Base-by-base conservation (phyloP, 1,284 basidiomycete genomes). In the Laetiporus sulphureus region DNA sequence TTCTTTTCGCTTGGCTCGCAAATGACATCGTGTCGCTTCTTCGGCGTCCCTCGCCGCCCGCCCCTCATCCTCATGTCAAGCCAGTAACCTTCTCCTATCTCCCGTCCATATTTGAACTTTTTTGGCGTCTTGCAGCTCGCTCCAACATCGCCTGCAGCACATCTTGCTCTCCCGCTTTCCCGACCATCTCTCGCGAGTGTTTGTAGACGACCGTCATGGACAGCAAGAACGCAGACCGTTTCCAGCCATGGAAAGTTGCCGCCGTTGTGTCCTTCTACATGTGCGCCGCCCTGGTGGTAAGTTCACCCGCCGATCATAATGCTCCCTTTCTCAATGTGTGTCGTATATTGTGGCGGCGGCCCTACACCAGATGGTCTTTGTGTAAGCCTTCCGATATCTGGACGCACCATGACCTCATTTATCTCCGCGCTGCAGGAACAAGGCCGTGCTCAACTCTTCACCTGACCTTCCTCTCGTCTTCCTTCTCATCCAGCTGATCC, bases 251-350 rank as follows among this genome's bases (percentile, higher is more conserved):
- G 44, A 68, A 80, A 58, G 78, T 88, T 39, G 76, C 79, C 11
- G 73, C 62, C n/a, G 84, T 87, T 25, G 83, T 88, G 46, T 54
- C 68, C 7, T 89, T 88, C 61, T 88, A 87, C 68, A 86, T 88
- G 83, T 59, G 62, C 18, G 74, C 83, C 4, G 83, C 84, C 2
- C 65, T 89, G 7, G 73, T 84, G 37, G 81, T 85, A 59, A 59
- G 79, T 70, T 27, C 23, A 21, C 12, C 19, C 22, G 30, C 6
- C 3, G 3, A 31, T 23, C 13, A 37, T 36, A 21, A 32, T 16
- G 13, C 41, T 20, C 43, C 39, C 34, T 44, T 31, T 10, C 32
- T 24, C 25, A 33, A 5, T 35, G 39, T 19, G 25, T 33, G 27
- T 21, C 24, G 10, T 43, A 20, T 21, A 31, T 34, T 36, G n/a